These are phyloP conservation scores for Globisporangium paroecandrum DNA, from an alignment of 352 stramenopile species.

Conservation along the genomic window DNA sequence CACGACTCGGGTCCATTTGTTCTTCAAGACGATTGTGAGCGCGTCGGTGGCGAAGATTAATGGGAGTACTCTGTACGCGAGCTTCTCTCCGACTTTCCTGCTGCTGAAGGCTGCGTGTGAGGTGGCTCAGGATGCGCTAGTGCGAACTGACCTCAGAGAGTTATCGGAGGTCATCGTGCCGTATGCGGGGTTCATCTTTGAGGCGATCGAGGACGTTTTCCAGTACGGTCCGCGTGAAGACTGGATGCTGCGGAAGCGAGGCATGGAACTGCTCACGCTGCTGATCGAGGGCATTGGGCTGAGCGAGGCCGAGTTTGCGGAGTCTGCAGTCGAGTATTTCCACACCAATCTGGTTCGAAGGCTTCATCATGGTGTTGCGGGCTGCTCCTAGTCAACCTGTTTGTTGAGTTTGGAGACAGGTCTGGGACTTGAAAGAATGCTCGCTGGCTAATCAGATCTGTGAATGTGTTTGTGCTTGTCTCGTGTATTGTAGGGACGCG, in stretches of 20 bases:
- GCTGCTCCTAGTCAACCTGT: no score
- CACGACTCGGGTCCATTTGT: conserved; percentile 28
- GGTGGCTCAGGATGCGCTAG: conserved; percentile 30
- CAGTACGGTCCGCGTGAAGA: conserved; percentile 43
- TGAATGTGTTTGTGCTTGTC: not conserved
- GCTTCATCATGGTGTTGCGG: no score
- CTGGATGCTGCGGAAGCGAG: conserved; percentile 54
- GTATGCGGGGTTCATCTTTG: conserved; percentile 39
- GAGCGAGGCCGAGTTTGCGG: conserved; percentile 23
- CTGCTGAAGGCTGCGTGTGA: conserved; percentile 36
- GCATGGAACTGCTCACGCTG: conserved; percentile 45
- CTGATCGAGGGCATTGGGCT: conserved; percentile 44
- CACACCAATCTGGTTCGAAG: conserved; percentile 26
- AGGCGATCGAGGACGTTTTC: conserved; percentile 59
- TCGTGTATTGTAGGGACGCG: conserved; percentile 24
- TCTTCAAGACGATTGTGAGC: conserved; percentile 35
- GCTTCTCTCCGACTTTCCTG: conserved; percentile 48
- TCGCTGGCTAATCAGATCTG: not conserved
- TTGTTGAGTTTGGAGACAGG: not conserved
- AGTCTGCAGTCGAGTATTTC: conserved; percentile 26
- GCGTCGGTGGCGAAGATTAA: conserved; percentile 42
- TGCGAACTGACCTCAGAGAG: conserved; percentile 20
- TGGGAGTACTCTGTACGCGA: conserved; percentile 36
- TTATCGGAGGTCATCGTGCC: conserved; percentile 35
- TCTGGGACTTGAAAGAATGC: not conserved